Percentiles rank a stretch among this genome's conserved stretches.
Conservation (phyloP, 164 flowering plant genomes). For the Buxus sempervirens region DNA sequence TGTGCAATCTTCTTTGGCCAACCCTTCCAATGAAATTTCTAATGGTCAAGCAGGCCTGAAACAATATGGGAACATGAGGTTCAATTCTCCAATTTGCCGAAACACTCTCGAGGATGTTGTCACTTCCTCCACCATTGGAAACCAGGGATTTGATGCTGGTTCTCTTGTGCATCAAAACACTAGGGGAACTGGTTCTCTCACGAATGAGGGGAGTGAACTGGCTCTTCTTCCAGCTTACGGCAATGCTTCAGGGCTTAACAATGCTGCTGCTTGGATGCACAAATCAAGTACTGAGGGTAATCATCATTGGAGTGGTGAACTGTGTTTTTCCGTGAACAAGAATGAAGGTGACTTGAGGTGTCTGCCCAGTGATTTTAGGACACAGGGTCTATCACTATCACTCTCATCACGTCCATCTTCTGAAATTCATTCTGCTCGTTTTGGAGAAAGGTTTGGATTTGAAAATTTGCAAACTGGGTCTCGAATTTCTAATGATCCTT, state of each 20-base stretch:
- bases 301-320: conserved; percentile 30
- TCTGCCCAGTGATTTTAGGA: conserved; percentile 19
- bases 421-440: conserved; percentile 18
- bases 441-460: conserved; percentile 22
- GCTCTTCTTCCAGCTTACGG: conserved; percentile 33
- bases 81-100: conserved; percentile 24
- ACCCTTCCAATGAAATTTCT: conserved; percentile 23
- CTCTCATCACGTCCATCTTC: conserved; percentile 43
- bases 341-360: conserved; percentile 13
- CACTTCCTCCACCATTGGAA: conserved; percentile 24
- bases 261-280: conserved; percentile 18
- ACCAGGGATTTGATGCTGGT: conserved; percentile 21
- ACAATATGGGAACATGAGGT: conserved; percentile 25
- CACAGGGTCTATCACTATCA: conserved; percentile 44
- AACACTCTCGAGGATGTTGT: conserved; percentile 37
- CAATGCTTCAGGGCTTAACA: conserved; percentile 12
- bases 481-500: conserved; percentile 11
- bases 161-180: conserved; percentile 18
- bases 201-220: conserved; percentile 29
- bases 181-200: conserved; percentile 26
- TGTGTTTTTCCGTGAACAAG: conserved; percentile 17
- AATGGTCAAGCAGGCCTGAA: conserved; percentile 25
- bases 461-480: conserved; percentile 14
- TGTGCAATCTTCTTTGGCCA: conserved; percentile 26
- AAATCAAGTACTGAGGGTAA: conserved; percentile 18